phyloP scores from a whole-genome alignment of 805 yeast genomes.

The Ascoidea tarda region DNA sequence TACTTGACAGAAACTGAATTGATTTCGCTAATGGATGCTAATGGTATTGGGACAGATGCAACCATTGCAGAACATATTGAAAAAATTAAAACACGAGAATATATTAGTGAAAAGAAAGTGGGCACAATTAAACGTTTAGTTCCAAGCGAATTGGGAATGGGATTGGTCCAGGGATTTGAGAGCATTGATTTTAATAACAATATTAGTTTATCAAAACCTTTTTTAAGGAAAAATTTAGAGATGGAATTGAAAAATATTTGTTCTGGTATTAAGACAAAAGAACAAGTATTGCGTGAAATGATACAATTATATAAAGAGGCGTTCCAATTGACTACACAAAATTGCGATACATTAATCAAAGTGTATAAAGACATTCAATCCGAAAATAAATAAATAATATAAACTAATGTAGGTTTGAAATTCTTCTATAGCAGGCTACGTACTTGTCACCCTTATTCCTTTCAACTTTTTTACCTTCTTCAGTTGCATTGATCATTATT shows the following conservation, averaged over 20 bases:
- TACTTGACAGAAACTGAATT: constrained; percentile 87
- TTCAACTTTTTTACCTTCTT: constrained; percentile 93
- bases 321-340: constrained; percentile 30
- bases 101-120: constrained; percentile 34
- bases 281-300: constrained; percentile 40
- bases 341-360: constrained; percentile 22
- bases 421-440: constrained; percentile 74
- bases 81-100: constrained; percentile 55
- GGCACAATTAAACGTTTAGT: constrained; percentile 32
- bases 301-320: constrained; percentile 48
- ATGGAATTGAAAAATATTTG: constrained; percentile 50
- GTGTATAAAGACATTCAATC: constrained; percentile 16
- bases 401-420: constrained; percentile 34
- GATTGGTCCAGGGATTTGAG: constrained; percentile 80
- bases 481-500: constrained; percentile 86
- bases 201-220: constrained; percentile 75
- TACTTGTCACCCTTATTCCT: constrained; percentile 81
- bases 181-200: constrained; percentile 54
- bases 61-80: constrained; percentile 97
- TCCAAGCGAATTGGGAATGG: constrained; percentile 78
- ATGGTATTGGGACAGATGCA: constrained; percentile 98
- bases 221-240: constrained; percentile 68
- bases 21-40: constrained; percentile 87
- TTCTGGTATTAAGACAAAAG: constrained; percentile 40
- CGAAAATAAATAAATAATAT: constrained; percentile 1